These are phyloP conservation scores for Chloranthus sessilifolius DNA, from an alignment of 164 flowering plant genomes.

Conservation along the genomic window DNA sequence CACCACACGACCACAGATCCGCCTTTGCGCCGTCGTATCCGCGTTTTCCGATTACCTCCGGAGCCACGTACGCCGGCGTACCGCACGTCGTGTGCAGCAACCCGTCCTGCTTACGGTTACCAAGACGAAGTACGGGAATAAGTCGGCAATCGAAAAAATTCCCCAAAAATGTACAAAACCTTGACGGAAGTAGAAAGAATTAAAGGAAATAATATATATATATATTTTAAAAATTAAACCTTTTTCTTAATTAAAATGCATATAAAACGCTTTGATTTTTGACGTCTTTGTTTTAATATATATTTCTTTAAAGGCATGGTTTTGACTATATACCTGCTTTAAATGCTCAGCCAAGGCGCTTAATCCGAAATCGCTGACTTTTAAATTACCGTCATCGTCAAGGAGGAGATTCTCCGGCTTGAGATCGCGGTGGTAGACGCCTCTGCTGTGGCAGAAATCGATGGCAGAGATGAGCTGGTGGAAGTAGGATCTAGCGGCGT, in stretches of 20 bases:
- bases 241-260: too few species aligned
- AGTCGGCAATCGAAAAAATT: conserved; percentile 45
- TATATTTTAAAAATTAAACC: too few species aligned
- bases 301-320: too few species aligned
- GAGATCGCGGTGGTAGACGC: conserved; percentile 49
- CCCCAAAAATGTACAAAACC: conserved; percentile 71
- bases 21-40: conserved; percentile 61
- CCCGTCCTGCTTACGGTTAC: conserved; percentile 43
- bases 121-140: too few species aligned
- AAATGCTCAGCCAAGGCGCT: conserved; percentile 47
- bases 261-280: too few species aligned
- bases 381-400: conserved; percentile 45
- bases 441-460: conserved; percentile 56
- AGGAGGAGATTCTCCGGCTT: conserved; percentile 50
- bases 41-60: conserved; percentile 47
- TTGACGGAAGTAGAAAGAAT: conserved; percentile 48
- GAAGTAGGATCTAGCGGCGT: conserved; percentile 43
- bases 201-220: too few species aligned
- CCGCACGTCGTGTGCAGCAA: conserved; percentile 55
- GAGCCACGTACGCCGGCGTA: conserved; percentile 60
- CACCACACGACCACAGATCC: conserved; percentile 61
- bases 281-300: too few species aligned
- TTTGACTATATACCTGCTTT: conserved; percentile 55
- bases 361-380: conserved; percentile 50
- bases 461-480: conserved; percentile 55